Evolutionary conservation across 2,329 filamentous ascomycete genomes (phyloP).

Genomic region (Periglandula ipomoeae): DNA sequence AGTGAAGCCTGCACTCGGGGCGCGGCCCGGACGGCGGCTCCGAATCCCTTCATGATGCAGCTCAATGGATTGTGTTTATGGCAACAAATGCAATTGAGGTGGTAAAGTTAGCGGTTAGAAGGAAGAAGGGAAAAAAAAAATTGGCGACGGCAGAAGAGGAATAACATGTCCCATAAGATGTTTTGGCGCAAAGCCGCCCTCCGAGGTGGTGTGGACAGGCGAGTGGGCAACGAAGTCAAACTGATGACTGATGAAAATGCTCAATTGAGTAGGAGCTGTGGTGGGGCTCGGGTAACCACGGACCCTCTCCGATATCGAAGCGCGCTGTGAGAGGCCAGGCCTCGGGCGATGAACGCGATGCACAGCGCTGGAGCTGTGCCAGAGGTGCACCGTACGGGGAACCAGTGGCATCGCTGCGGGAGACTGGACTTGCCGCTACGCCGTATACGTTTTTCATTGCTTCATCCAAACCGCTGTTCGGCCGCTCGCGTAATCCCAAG

Average conservation of each 20-base stretch:
- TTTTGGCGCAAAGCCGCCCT: not conserved
- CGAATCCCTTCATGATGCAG: slow-evolving; percentile 22
- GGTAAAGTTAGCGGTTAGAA: slow-evolving; percentile 6
- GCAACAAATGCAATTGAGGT: slow-evolving; percentile 1
- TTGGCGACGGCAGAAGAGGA: slow-evolving; percentile 7
- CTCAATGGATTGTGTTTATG: slow-evolving; percentile 1
- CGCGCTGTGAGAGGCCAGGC: not conserved
- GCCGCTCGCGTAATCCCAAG: not conserved
- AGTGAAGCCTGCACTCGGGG: slow-evolving; percentile 16
- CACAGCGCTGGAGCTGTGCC: too few species aligned
- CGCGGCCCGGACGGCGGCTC: slow-evolving; percentile 21
- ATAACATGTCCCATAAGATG: not conserved
- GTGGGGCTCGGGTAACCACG: slow-evolving; percentile 19
- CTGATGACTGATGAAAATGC: slow-evolving; percentile 9
- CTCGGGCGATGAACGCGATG: too few species aligned
- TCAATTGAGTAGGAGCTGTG: slow-evolving; percentile 10
- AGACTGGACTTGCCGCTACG: too few species aligned
- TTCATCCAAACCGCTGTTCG: not conserved
- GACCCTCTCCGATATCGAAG: slow-evolving; percentile 16
- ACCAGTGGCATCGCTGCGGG: too few species aligned
- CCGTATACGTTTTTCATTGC: not conserved
- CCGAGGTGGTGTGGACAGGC: not conserved
- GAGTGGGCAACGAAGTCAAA: slow-evolving; percentile 9
- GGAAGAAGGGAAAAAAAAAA: slow-evolving; percentile 6
- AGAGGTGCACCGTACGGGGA: too few species aligned